Base-by-base conservation (phyloP, 345 rosid species). In the Acer negundo region DNA sequence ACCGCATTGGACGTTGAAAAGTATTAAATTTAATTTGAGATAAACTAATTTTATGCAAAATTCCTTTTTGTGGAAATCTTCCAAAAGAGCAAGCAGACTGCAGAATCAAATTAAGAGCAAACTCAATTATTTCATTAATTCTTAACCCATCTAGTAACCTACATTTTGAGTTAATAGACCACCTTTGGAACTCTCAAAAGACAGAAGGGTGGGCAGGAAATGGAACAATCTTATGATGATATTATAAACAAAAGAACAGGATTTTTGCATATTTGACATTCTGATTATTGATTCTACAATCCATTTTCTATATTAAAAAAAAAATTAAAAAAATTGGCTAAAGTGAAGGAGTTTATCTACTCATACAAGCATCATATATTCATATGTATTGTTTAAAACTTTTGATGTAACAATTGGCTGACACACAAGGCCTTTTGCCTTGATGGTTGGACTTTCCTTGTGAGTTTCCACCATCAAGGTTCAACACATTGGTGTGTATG, bases 181-280 rank as follows among this genome's bases (percentile, higher is more conserved):
- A 7, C 31, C 64, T 26, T 55, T 53, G 26, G 11, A 55, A 1
- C 26, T 71, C 38, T 44, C 47, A 31, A 55, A 56, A 31, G 63
- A 19, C 64, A 24, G 10, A 69, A 44, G 56, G 23, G n/a, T 15
- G 23, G 5, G 10, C 56, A 23, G 16, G 73, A 7, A 47, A 22
- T 47, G 42, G 62, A 70, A 70, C 53, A 15, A 51, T 70, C 62
- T 26, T 3, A 0, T 51, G 62, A 2, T 70, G 19, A 46, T 70
- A 17, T 70, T 51, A 51, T 16, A 26, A 70, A 26, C 31, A 47
- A 69, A 69, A 12, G 12, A 11, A 69, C 17, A 4, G 55, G 28
- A 47, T 17, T 15, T 53, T 4, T 71, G 64, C 64, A 55, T 71
- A 64, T 71, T 53, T 71, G 63, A 71, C 74, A 55, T 71, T 55